These are phyloP conservation scores for Calonectria pauciramosa DNA, from an alignment of 2,329 filamentous ascomycete genomes.

Conservation along the genomic window DNA sequence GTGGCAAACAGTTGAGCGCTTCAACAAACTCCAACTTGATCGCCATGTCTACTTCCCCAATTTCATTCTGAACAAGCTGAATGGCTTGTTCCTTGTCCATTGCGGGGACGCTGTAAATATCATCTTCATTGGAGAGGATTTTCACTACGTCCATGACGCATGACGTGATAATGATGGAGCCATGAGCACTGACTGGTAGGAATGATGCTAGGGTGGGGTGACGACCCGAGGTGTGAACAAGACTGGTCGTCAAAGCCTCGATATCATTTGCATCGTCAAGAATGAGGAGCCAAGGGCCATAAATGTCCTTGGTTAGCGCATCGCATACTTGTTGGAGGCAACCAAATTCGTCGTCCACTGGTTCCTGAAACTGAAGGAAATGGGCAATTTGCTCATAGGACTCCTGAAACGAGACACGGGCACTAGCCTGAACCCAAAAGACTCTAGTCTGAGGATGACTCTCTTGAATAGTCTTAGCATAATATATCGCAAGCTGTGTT, in stretches of 20 bases:
- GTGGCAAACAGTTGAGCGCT: not conserved
- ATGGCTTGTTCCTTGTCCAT: not conserved
- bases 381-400: not conserved
- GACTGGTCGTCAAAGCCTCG: not conserved
- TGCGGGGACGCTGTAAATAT: not conserved
- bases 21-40: not conserved
- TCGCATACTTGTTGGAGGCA: not conserved
- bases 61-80: not conserved
- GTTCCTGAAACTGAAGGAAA: not conserved
- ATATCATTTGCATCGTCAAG: not conserved
- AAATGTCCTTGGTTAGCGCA: not conserved
- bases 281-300: not conserved
- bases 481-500: not conserved
- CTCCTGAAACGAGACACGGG: not conserved
- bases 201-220: not conserved
- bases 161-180: not conserved
- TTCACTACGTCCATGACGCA: not conserved
- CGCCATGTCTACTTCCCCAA: not conserved
- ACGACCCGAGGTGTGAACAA: not conserved
- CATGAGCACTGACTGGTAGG: not conserved
- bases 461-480: not conserved
- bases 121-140: not conserved
- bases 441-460: not conserved
- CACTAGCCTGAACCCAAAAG: not conserved
- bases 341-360: not conserved